Conservation (phyloP, 1,284 basidiomycete genomes). For the Psilocybe mexicana region DNA sequence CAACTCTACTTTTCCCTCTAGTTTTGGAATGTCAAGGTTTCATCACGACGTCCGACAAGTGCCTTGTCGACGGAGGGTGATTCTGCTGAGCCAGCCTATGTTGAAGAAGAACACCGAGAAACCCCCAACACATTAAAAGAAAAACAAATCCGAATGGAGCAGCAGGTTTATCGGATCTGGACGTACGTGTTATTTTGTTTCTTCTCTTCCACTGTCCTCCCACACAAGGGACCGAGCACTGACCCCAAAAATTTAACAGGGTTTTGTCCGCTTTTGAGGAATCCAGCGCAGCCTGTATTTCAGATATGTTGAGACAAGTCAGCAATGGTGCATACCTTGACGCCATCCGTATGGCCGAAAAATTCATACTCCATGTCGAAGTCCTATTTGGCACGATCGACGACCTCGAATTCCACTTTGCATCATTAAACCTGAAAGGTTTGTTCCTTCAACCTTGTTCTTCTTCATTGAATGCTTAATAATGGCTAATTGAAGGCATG, state of each 20-base stretch:
- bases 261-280: constrained; percentile 98
- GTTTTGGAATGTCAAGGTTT: constrained; percentile 99
- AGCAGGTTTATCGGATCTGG: constrained; percentile 98
- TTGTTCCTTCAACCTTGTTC: constrained; percentile 26
- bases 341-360: constrained; percentile 97
- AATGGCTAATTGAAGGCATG: constrained; percentile 65
- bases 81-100: constrained; percentile 50
- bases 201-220: neutral
- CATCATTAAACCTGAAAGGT: constrained; percentile 85
- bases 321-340: constrained; percentile 96
- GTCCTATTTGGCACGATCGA: constrained; percentile 97
- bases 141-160: constrained; percentile 94
- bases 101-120: constrained; percentile 80
- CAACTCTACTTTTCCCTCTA: constrained; percentile 32
- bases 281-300: constrained; percentile 98
- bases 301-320: constrained; percentile 97
- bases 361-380: constrained; percentile 98
- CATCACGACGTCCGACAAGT: constrained; percentile 70
- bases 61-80: constrained; percentile 54
- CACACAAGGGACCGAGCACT: neutral
- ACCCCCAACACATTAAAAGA: constrained; percentile 85
- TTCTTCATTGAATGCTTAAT: constrained; percentile 15
- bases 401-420: constrained; percentile 91
- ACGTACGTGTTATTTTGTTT: constrained; percentile 56
- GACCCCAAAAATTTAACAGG: constrained; percentile 34